Percentiles rank a stretch among this genome's conserved stretches.
phyloP scores from a whole-genome alignment of 805 yeast genomes.

The Brettanomyces nanus region DNA sequence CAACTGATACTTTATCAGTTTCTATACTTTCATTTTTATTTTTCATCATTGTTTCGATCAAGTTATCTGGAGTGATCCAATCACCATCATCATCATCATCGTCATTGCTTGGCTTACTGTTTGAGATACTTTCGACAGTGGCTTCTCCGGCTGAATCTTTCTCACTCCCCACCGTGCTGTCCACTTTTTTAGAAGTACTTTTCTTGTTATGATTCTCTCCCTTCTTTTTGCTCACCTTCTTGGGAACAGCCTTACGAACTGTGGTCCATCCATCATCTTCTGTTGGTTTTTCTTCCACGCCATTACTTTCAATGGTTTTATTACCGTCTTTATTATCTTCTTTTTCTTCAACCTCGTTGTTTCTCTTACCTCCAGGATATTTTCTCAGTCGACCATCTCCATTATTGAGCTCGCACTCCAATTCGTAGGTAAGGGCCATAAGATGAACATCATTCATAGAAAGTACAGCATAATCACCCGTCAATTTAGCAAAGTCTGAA shows the following conservation, averaged over 20 bases:
- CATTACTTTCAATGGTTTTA: background rate
- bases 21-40: conserved; percentile 54
- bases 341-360: conserved; percentile 7
- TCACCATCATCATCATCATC: conserved; percentile 75
- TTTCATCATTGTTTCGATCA: conserved; percentile 59
- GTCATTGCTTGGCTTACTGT: conserved; percentile 7
- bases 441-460: conserved; percentile 90
- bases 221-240: conserved; percentile 50
- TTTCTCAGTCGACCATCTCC: conserved; percentile 68
- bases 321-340: background rate
- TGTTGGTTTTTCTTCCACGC: conserved; percentile 3
- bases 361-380: conserved; percentile 56
- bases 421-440: conserved; percentile 82
- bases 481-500: conserved; percentile 66
- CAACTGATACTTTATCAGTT: background rate
- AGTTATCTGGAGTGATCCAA: conserved; percentile 90
- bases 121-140: conserved; percentile 1
- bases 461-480: conserved; percentile 87
- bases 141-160: conserved; percentile 1
- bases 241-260: conserved; percentile 9
- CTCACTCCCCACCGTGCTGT: conserved; percentile 4
- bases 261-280: conserved; percentile 5
- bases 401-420: conserved; percentile 61
- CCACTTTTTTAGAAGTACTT: conserved; percentile 9
- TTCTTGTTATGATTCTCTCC: conserved; percentile 59